Percentiles rank a stretch among this genome's conserved stretches.
phyloP scores from a whole-genome alignment of 768 basidiomycete genomes.

The Russula foetens region DNA sequence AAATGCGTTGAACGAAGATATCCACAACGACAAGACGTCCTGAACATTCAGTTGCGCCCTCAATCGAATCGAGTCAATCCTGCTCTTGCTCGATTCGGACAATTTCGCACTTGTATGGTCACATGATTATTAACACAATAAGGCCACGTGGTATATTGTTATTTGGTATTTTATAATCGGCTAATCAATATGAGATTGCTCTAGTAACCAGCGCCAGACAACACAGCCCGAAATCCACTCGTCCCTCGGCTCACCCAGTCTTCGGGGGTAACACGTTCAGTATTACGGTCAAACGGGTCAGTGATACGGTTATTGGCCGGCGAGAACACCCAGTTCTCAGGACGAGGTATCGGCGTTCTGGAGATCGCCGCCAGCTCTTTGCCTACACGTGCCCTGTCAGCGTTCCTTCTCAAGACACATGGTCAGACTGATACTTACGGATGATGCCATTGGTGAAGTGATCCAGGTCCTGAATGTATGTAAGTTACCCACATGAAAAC shows the following conservation, averaged over 20 bases:
- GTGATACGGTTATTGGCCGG: conserved; percentile 52
- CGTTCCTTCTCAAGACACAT: background rate
- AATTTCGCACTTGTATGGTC: too few species aligned
- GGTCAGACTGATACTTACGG: conserved; percentile 31
- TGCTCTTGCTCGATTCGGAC: background rate
- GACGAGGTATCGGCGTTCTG: conserved; percentile 50
- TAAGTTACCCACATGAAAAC: conserved; percentile 6
- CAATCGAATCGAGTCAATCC: conserved; percentile 5
- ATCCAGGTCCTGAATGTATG: conserved; percentile 46
- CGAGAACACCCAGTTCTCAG: conserved; percentile 51
- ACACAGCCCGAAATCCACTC: conserved; percentile 34
- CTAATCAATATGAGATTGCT: too few species aligned
- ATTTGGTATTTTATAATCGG: too few species aligned
- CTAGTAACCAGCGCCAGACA: background rate
- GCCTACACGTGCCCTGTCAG: conserved; percentile 27
- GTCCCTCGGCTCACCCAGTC: conserved; percentile 51
- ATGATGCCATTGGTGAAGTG: conserved; percentile 67
- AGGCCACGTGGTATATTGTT: conserved; percentile 4
- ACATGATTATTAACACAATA: too few species aligned
- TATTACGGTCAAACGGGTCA: conserved; percentile 25
- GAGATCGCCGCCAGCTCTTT: conserved; percentile 59
- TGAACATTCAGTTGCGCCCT: conserved; percentile 2
- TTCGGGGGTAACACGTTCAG: conserved; percentile 41
- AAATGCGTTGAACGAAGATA: background rate
- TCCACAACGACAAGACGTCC: background rate